Base-by-base conservation (phyloP, 2,329 filamentous ascomycete species). In the Daldinia eschscholtzii region DNA sequence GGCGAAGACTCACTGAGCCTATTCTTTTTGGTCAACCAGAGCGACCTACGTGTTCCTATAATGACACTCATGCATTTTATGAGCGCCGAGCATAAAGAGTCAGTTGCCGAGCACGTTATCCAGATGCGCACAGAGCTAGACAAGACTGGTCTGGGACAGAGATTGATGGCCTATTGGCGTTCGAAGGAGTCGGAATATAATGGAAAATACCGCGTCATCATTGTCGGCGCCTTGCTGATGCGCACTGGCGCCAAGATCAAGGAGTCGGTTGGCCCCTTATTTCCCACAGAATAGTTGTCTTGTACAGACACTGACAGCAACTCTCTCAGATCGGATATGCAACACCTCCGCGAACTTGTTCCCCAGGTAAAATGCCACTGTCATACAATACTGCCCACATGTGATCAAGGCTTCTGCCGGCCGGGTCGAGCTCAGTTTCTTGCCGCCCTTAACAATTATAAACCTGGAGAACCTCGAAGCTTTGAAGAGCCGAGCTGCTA, bases 141-240 rank as follows among this genome's bases (percentile, higher is more conserved):
- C 35, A 15, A 6, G 30, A 10, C 10, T 5, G 35, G 35, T 1
- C 13, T 39, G 10, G 35, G 35, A 4, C 3, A 39, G 35, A 39
- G 5, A 15, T 39, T 39, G 35, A 39, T 39, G 2, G 3, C 2
- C 20, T 46, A 58, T 10, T 61, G 60, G 55, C 60, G 64, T 28
- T 37, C 13, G 3, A 67, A 64, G 20, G 59, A 64, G 30, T 10
- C 30, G 10, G 55, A 60, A 15, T 3, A 10, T 12, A n/a, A 39
- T 39, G 67, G 70, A 13, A 50, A 72, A 35, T 76, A 74, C 62
- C 61, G 44, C 2, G 44, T 74, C 48, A 62, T 72, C 37, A 13
- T 77, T 7, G 57, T 68, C 46, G 70, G 70, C 12, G 74, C 70
- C 2, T 23, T 75, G 44, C 62, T 77, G 69, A 76, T 76, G 75